These are phyloP conservation scores for Leccinum variabile DNA, from an alignment of 1,284 basidiomycete genomes.

Conservation along the genomic window DNA sequence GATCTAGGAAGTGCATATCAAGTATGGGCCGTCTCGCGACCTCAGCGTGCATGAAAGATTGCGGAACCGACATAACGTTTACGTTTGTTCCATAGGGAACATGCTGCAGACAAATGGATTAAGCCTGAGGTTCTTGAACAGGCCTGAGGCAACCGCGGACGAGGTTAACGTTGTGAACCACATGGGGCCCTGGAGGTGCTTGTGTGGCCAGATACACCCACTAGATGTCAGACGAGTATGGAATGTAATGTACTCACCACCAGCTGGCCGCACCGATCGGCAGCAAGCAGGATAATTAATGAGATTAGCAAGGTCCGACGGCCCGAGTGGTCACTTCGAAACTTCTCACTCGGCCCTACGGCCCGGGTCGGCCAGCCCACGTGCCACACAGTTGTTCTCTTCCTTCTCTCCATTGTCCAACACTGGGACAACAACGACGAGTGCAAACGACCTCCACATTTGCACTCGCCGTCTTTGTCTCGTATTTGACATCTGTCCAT, in stretches of 20 bases:
- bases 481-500: neutral
- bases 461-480: neutral
- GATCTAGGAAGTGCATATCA: conserved; percentile 3
- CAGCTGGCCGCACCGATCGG: neutral
- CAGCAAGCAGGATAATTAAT: neutral
- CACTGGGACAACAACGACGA: neutral
- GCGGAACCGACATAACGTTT: conserved; percentile 19
- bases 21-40: conserved; percentile 4
- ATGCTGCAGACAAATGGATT: neutral
- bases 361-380: neutral
- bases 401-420: neutral
- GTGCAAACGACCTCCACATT: neutral
- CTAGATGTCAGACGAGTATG: conserved; percentile 11
- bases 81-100: conserved; percentile 4
- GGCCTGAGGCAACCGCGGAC: conserved; percentile 24
- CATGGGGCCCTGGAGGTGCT: conserved; percentile 10
- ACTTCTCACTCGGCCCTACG: neutral
- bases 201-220: conserved; percentile 14
- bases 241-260: conserved; percentile 9
- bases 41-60: conserved; percentile 16
- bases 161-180: conserved; percentile 9
- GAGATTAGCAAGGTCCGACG: neutral
- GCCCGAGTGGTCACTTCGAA: neutral
- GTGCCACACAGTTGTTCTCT: neutral
- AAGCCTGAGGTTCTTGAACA: conserved; percentile 10